phyloP scores from a whole-genome alignment of 129 eudicot genomes.

The Solidago caesia region DNA sequence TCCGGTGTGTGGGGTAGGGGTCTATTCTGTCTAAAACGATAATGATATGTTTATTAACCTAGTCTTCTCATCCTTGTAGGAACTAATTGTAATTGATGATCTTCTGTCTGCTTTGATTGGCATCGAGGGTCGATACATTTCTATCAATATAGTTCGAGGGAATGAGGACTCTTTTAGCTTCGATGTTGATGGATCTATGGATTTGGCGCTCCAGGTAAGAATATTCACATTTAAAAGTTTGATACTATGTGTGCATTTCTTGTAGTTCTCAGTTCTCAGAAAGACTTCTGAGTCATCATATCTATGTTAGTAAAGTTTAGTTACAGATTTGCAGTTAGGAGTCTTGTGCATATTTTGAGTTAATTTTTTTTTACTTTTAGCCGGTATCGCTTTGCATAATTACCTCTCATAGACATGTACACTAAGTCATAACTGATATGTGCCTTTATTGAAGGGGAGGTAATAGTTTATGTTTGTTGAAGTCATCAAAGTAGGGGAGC shows the following conservation, averaged over 20 bases:
- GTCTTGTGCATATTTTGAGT: not conserved
- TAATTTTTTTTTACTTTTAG: not conserved
- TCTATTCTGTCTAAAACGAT: not conserved
- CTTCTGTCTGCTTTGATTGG: constrained; percentile 78
- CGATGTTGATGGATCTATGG: constrained; percentile 91
- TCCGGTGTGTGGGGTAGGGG: not conserved
- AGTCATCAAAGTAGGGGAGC: not conserved
- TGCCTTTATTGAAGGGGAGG: not conserved
- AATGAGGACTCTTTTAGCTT: constrained; percentile 52
- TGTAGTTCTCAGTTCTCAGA: not conserved
- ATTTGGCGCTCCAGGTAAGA: constrained; percentile 87
- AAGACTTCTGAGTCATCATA: not conserved
- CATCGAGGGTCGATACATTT: constrained; percentile 80
- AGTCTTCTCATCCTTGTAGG: constrained; percentile 44
- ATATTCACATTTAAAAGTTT: not conserved
- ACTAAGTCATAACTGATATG: not conserved
- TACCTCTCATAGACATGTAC: not conserved
- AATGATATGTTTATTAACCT: constrained; percentile 1
- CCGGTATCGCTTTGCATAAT: not conserved
- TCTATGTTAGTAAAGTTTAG: not conserved
- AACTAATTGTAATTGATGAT: constrained; percentile 88
- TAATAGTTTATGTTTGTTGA: not conserved
- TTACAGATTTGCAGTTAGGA: not conserved
- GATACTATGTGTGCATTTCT: constrained; percentile 5
- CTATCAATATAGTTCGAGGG: constrained; percentile 54